These are phyloP conservation scores for Backusella macrospora DNA, from an alignment of 192 early-diverging fungal genomes.

Conservation along the genomic window DNA sequence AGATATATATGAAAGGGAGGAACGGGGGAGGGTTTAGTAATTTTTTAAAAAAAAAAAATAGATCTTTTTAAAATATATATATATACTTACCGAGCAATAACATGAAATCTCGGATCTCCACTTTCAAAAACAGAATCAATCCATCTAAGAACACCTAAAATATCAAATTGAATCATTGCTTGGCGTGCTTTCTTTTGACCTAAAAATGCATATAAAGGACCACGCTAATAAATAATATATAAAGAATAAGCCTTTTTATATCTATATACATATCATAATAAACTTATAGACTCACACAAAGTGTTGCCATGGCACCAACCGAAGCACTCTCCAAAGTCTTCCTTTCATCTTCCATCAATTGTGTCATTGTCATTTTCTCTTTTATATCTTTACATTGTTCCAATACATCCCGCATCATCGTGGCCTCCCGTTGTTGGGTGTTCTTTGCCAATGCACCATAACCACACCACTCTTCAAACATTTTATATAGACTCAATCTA, in stretches of 20 bases:
- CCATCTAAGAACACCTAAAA: conserved; percentile 58
- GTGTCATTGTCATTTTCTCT: conserved; percentile 64
- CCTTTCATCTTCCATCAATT: conserved; percentile 78
- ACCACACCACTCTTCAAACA: conserved; percentile 95
- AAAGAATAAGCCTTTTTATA: neutral
- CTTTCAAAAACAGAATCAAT: conserved; percentile 67
- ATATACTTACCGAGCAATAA: conserved; percentile 65
- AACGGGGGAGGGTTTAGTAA: neutral
- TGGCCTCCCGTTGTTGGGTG: conserved; percentile 64
- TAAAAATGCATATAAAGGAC: conserved; percentile 46
- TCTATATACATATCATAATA: neutral
- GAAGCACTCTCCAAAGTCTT: conserved; percentile 76
- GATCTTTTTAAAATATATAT: no score
- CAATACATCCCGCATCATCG: conserved; percentile 67
- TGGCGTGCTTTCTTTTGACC: conserved; percentile 44
- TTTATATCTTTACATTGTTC: conserved; percentile 68
- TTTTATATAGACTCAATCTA: conserved; percentile 72
- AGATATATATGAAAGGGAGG: conserved; percentile 35
- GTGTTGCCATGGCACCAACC: conserved; percentile 85
- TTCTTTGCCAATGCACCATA: conserved; percentile 63
- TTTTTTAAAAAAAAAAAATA: no score
- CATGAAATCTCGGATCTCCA: conserved; percentile 52
- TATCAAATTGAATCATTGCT: conserved; percentile 51
- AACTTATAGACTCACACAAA: conserved; percentile 59
- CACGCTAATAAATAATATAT: conserved; percentile 41